Evolutionary conservation across 768 basidiomycete genomes (phyloP), one percentile per base, ranked within the genome.

Genomic region (Leccinum disarticulatum): DNA sequence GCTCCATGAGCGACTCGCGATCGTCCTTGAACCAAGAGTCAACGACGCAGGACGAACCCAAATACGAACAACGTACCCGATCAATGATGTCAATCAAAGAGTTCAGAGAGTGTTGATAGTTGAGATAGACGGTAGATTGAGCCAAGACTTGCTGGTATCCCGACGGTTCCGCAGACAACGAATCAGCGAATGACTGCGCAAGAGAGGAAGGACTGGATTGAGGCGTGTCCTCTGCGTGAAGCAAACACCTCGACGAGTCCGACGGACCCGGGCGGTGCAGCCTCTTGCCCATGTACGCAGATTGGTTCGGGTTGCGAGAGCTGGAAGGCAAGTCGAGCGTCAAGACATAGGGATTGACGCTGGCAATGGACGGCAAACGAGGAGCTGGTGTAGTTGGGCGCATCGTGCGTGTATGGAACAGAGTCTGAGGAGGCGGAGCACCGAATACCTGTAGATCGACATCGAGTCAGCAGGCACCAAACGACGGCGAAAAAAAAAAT

Each of bases 41-140:
- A 19, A 17, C 62, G 1, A 64, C 41, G 62, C 49, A 57, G 62
- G 10, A 31, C 28, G 27, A 49, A 55, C 25, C 58, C 15, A 38
- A 1, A 7, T 4, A 19, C 47, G 25, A 51, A 48, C n/a, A 27
- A 78, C 87, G 57, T 71, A 93, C 91, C 65, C 87, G 77, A 69
- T 92, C 89, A 36, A 93, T 77, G 60, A 93, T 91, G 67, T 91
- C 89, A 58, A 82, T 78, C 58, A 93, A 76, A n/a, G 91, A 92
- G 61, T 87, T 87, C 63, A 93, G 74, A 28, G 91, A 93, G 61
- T 89, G 84, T 58, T 90, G 86, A 66, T 91, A 92, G 61, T 92
- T 88, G 63, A 82, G 77, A 73, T 92, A 93, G 52, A 87, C 80
- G 25, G 77, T 65, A 2, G 86, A 85, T 56, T 73, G 68, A 15